Evolutionary conservation across 495 filamentous ascomycete genomes (phyloP).

Genomic region (Extremus antarcticus): DNA sequence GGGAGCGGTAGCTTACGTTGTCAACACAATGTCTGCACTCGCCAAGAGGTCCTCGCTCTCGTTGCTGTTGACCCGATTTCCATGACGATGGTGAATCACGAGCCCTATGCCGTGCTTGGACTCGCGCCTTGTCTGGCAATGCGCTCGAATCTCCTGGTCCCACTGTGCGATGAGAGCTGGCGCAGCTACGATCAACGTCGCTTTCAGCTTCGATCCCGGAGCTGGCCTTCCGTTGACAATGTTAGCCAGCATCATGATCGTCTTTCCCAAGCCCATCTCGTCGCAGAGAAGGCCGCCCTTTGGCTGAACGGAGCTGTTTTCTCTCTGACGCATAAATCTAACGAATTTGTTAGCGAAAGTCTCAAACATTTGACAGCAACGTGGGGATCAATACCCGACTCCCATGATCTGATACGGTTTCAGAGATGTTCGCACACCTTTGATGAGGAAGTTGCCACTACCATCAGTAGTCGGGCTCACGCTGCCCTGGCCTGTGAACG

Average conservation of each 20-base stretch:
- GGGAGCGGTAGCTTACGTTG: too few relatives aligned
- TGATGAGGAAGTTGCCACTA: constrained; percentile 36
- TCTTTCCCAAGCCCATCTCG: constrained; percentile 56
- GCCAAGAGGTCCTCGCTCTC: constrained; percentile 16
- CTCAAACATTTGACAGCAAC: neutral
- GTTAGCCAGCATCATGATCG: constrained; percentile 38
- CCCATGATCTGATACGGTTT: constrained; percentile 46
- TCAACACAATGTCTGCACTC: constrained; percentile 28
- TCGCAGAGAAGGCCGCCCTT: constrained; percentile 48
- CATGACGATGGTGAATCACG: constrained; percentile 15
- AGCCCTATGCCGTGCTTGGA: constrained; percentile 6
- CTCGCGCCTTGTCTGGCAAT: constrained; percentile 14
- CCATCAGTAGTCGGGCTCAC: constrained; percentile 29
- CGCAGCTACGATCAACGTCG: constrained; percentile 44
- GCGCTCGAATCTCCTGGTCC: constrained; percentile 33
- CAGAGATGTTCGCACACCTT: constrained; percentile 38
- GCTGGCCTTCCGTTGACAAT: constrained; percentile 21
- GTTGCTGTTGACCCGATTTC: constrained; percentile 8
- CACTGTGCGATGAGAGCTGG: constrained; percentile 36
- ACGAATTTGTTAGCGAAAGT: neutral
- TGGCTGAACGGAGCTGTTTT: constrained; percentile 33
- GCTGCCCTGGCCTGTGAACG: constrained; percentile 30
- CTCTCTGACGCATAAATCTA: constrained; percentile 46
- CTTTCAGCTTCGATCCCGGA: constrained; percentile 16
- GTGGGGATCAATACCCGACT: constrained; percentile 22